Conservation (phyloP, 1,284 basidiomycete species). For the Apiotrichum laibachii region DNA sequence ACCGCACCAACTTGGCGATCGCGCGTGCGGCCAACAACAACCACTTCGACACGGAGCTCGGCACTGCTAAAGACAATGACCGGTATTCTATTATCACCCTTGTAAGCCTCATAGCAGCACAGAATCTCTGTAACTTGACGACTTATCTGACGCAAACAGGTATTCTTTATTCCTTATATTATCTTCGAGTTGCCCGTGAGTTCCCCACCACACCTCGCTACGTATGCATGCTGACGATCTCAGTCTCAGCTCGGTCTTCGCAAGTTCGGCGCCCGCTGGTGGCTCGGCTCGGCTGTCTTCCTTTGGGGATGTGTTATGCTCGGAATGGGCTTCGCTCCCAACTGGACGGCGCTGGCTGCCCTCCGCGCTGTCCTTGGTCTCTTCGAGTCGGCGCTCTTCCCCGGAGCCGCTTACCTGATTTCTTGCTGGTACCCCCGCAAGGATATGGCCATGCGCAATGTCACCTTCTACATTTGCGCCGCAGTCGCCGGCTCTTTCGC, state of each 20-base stretch:
- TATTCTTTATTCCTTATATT: conserved; percentile 49
- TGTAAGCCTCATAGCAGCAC: no score
- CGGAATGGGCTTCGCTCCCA: conserved; percentile 44
- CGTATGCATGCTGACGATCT: neutral
- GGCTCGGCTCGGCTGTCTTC: conserved; percentile 20
- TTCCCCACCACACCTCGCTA: neutral
- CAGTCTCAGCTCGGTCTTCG: conserved; percentile 30
- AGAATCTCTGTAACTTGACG: no score
- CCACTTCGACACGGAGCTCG: conserved; percentile 32
- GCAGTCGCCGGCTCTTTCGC: conserved; percentile 21
- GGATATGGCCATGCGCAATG: conserved; percentile 48
- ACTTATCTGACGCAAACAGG: no score
- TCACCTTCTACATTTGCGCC: conserved; percentile 50
- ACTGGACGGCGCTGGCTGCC: conserved; percentile 46
- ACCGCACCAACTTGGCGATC: conserved; percentile 28
- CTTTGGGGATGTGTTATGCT: conserved; percentile 52
- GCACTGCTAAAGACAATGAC: conserved; percentile 29
- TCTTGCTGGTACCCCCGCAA: conserved; percentile 54
- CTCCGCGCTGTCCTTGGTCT: conserved; percentile 51
- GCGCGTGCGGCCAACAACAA: conserved; percentile 18
- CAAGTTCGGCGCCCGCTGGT: conserved; percentile 21
- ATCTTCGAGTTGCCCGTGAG: conserved; percentile 42
- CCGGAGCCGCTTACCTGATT: conserved; percentile 51
- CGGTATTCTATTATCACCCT: conserved; percentile 47
- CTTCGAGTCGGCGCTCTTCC: conserved; percentile 48